A percentile compares a stretch with the other conserved stretches of the same genome.
Conservation (phyloP, 257 asterid species). For the Nicotiana noctiflora region DNA sequence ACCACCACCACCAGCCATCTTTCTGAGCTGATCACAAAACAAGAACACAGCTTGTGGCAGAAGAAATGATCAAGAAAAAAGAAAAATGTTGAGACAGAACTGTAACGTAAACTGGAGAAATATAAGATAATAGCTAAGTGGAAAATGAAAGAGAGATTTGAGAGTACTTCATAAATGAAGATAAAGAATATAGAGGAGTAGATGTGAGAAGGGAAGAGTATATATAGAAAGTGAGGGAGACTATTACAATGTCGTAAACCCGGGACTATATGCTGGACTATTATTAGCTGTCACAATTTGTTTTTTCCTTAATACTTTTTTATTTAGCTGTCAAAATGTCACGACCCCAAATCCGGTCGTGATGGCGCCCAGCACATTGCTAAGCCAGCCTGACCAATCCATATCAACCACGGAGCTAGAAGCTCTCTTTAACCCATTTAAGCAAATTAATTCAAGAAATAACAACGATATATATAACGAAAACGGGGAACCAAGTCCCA, state of each 20-base stretch:
- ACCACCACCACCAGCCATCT: constrained; percentile 86
- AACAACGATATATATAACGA: no score
- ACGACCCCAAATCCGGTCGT: no score
- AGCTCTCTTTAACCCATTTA: no score
- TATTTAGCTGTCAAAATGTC: constrained; percentile 9
- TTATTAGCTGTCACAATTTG: constrained; percentile 29
- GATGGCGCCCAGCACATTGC: no score
- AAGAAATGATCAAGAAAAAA: not conserved
- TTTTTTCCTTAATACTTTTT: not conserved
- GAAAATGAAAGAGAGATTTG: not conserved
- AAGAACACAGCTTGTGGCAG: not conserved
- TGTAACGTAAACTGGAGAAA: not conserved
- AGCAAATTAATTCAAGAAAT: no score
- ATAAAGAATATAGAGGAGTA: not conserved
- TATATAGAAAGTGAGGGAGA: constrained; percentile 29
- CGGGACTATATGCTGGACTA: not conserved
- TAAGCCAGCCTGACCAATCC: no score
- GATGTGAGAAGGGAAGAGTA: constrained; percentile 8
- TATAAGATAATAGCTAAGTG: not conserved
- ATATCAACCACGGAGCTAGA: no score
- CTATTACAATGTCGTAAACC: not conserved
- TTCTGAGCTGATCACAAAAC: not conserved
- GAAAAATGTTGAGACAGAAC: not conserved
- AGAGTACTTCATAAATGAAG: not conserved
- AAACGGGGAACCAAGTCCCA: no score